Evolutionary conservation across 148 eudicot species (phyloP).

Genomic region (Hydrangea macrophylla): DNA sequence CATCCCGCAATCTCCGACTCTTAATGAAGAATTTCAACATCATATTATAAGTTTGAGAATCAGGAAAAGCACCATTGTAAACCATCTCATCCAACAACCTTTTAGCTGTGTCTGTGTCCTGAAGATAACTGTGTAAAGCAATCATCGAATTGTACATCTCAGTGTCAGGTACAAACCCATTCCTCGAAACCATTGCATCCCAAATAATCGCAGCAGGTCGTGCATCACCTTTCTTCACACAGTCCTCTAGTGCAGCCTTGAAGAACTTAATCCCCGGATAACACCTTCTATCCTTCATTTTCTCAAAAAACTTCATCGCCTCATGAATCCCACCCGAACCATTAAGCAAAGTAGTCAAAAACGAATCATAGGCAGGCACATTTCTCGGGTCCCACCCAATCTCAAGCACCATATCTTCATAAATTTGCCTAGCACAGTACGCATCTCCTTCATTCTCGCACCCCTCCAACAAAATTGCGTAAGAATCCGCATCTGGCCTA

Average conservation of each 20-base stretch:
- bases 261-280: constrained; percentile 70
- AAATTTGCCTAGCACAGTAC: constrained; percentile 44
- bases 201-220: constrained; percentile 53
- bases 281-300: constrained; percentile 62
- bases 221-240: constrained; percentile 48
- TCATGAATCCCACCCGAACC: constrained; percentile 55
- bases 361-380: constrained; percentile 65
- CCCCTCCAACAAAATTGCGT: constrained; percentile 79
- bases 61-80: constrained; percentile 61
- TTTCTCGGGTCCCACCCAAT: constrained; percentile 59
- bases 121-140: constrained; percentile 45
- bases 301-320: constrained; percentile 47
- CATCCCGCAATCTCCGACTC: constrained; percentile 40
- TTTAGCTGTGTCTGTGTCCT: constrained; percentile 45
- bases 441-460: constrained; percentile 70
- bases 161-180: constrained; percentile 47
- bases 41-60: constrained; percentile 49
- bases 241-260: constrained; percentile 54
- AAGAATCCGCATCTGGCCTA: constrained; percentile 57
- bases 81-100: constrained; percentile 77
- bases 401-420: constrained; percentile 57
- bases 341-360: constrained; percentile 58
- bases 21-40: constrained; percentile 49
- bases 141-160: constrained; percentile 69
- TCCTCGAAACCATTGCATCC: constrained; percentile 51